A percentile compares a stretch with the other conserved stretches of the same genome.
Conservation (phyloP, 2,329 filamentous ascomycete genomes). For the Fusarium concolor region DNA sequence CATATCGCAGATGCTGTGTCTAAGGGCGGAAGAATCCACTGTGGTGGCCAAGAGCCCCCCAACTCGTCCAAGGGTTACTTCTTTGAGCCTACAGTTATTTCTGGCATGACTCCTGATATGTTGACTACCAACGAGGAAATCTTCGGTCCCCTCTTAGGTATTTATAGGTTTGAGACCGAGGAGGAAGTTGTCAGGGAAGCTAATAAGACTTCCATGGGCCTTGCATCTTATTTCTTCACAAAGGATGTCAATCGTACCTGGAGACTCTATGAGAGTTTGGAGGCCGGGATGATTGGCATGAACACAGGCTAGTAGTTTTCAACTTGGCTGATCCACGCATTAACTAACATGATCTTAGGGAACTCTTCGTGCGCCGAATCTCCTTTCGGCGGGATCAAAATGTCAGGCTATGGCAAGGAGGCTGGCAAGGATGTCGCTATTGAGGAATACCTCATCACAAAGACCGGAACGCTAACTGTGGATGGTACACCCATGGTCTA, state of each 20-base stretch:
- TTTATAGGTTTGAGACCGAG: conserved; percentile 31
- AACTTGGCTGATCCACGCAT: rapidly evolving
- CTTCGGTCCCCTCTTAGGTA: conserved; percentile 21
- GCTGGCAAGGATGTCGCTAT: conserved; percentile 57
- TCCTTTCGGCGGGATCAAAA: conserved; percentile 47
- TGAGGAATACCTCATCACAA: conserved; percentile 57
- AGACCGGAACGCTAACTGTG: conserved; percentile 45
- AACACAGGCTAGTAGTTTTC: neutral
- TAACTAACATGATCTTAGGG: rapidly evolving
- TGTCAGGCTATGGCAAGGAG: conserved; percentile 35
- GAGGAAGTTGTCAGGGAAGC: conserved; percentile 23
- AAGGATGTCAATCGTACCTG: conserved; percentile 27
- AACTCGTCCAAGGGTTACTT: conserved; percentile 9
- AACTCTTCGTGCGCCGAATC: conserved; percentile 52
- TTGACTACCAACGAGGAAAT: conserved; percentile 27
- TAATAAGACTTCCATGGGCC: conserved; percentile 22
- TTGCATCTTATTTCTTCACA: conserved; percentile 32
- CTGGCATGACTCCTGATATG: conserved; percentile 12
- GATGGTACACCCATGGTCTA: no score
- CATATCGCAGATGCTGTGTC: conserved; percentile 20
- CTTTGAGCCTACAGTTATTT: conserved; percentile 26
- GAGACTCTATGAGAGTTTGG: conserved; percentile 24
- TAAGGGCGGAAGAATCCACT: neutral
- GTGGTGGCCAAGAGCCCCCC: neutral
- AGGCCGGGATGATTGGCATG: conserved; percentile 37